Evolutionary conservation across 2,329 filamentous ascomycete species (phyloP), one percentile per base, ranked within the genome.

Genomic region (Corynespora cassiicola): DNA sequence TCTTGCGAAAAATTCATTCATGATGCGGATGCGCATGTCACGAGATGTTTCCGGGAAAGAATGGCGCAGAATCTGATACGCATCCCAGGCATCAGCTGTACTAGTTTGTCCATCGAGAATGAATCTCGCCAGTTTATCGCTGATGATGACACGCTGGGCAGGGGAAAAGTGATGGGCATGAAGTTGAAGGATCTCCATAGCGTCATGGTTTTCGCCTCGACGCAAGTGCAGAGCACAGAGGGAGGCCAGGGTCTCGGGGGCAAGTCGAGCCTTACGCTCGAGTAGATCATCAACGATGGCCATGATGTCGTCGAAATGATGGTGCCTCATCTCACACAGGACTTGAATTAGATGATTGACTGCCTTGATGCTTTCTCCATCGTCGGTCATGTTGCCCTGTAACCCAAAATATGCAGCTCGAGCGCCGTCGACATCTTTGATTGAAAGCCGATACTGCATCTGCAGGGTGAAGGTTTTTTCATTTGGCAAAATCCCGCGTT

Each of bases 1-100:
- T 24, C 90, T 85, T 6, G 77, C 72, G 61, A 95, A 95, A 70
- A 97, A 96, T 15, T 80, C 76, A 15, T 85, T 78, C 88, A 99
- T 95, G 28, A 96, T 75, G 17, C 76, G 69, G 10, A 85, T 82
- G 7, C 92, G 86, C 32, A 80, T 75, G 2, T 77, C 73, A 5
- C 82, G 75, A n/a, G 81, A 75, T 1, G 85, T 85, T 68, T 76
- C 87, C 60, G 76, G 71, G 48, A 85, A 84, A 7, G 77, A 72
- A n/a, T 77, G 63, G 21, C 74, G 74, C 25, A 83, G 56, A n/a
- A 85, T 75, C 33, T 76, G 75, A 53, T 85, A 85, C 1, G 75
- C 73, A 31, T 82, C 78, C 81, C 81, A 86, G 4, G 73, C 74
- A 32, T 84, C 77, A 3, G 82, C 78, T 4, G 82, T 86, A 8